phyloP scores from a whole-genome alignment of 2,329 filamentous ascomycete genomes.

The Fusarium sp. region DNA sequence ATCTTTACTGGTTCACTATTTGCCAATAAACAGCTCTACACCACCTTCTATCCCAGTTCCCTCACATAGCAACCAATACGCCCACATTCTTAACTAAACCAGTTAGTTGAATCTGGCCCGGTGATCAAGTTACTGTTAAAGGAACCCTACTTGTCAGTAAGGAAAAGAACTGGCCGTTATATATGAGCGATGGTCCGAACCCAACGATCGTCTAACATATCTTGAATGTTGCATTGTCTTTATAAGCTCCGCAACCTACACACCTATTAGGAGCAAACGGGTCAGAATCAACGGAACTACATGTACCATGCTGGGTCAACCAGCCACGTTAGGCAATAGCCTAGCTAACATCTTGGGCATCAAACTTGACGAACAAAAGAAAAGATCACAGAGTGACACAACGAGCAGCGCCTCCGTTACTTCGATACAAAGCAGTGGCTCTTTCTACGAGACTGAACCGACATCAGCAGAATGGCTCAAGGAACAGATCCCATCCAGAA shows the following conservation, averaged over 20 bases:
- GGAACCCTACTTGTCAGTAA: neutral
- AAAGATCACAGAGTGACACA: conserved; percentile 67
- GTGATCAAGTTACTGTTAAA: conserved; percentile 5
- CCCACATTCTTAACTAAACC: conserved; percentile 24
- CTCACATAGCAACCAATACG: conserved; percentile 25
- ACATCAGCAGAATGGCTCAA: conserved; percentile 78
- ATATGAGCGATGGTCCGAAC: conserved; percentile 4
- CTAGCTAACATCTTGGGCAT: conserved; percentile 87
- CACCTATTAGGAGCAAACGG: neutral
- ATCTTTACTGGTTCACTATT: conserved; percentile 25
- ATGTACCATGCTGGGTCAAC: conserved; percentile 35
- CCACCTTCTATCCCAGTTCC: conserved; percentile 4
- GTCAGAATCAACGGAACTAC: neutral
- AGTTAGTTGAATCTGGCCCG: conserved; percentile 15
- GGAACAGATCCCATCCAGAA: conserved; percentile 70
- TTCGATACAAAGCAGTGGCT: conserved; percentile 78
- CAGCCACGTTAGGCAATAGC: conserved; percentile 74
- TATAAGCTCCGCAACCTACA: neutral
- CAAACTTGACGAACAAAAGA: conserved; percentile 73
- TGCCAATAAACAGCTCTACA: conserved; percentile 23
- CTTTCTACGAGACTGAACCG: conserved; percentile 86
- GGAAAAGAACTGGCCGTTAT: neutral
- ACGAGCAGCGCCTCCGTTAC: conserved; percentile 84
- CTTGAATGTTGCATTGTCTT: neutral
- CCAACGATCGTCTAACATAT: neutral